Evolutionary conservation across 345 rosid genomes (phyloP), one percentile per base, ranked within the genome.

Genomic region (Moringa oleifera): DNA sequence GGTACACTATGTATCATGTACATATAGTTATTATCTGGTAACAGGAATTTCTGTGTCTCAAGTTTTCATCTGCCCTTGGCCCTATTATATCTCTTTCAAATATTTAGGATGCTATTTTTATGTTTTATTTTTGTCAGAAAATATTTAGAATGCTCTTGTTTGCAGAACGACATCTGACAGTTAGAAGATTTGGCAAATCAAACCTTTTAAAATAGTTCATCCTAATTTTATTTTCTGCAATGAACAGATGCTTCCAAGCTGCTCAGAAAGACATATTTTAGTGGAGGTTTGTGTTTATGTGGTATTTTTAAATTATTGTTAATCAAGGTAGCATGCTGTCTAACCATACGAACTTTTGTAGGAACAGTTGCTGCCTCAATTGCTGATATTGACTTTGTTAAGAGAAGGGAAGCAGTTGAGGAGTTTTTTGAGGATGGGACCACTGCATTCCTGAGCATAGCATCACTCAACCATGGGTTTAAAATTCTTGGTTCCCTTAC

Each of bases 381-480:
- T 79, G 97, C 98, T 66, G 98, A 93, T 68, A 59, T 82, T 77
- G 98, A 93, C 77, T 93, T 93, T 77, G 92, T 93, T 47, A 93
- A 77, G 79, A 85, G 95, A 77, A 86, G 98, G 77, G 89, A 88
- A 72, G 76, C 68, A 64, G 70, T 86, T 69, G 97, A 93, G 61
- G 98, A 88, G 73, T 80, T 68, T 67, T 88, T 93, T 46, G 98
- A 93, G 81, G 97, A 93, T 77, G 98, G 98, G 25, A 88, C 96
- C 63, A 65, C 69, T 71, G 83, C 98, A 55, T 93, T 90, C 79
- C 74, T 93, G 71, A 83, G 90, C 81, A 85, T 93, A 80, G 85
- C 92, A 75, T 86, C 97, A 46, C 63, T 93, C 31, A 79, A 55
- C 58, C 89, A 88, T 71, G 97, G 98, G 51, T 90, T 93, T 70